Evolutionary conservation across 2,329 filamentous ascomycete species (phyloP), one percentile per base, ranked within the genome.

Genomic region (Colletotrichum truncatum): DNA sequence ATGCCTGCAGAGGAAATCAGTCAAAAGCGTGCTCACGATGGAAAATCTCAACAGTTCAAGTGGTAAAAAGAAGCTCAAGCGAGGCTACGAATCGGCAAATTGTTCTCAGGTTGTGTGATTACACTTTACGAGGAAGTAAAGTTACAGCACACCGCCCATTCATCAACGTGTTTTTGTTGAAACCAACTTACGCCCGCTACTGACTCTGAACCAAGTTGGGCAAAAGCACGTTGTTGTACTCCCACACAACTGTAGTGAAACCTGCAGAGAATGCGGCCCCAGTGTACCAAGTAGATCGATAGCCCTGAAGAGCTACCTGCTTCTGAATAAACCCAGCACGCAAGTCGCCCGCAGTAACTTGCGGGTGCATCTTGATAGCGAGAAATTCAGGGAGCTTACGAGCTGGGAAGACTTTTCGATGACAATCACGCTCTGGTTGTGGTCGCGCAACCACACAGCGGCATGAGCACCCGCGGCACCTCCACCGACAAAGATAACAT

Each of bases 231-330:
- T 76, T 71, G 48, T 77, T 75, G 61, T 73, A 77, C 64, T 74
- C 72, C 76, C 76, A 77, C 7, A 77, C 58, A n/a, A 74, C 67
- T 11, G 73, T 75, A 52, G 73, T 71, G 65, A 76, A 77, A 14
- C 71, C 69, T 1, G 71, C 71, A 12, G 73, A 72, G 57, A 73
- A 82, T 4, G 80, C 76, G 12, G 76, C 75, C 1, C 82, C 82
- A 0, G 80, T 83, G 67, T 78, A 84, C 70, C 73, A 84, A 0
- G 81, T 84, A n/a, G 76, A 78, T 16, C 74, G 71, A 14, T 76
- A 65, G 0, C 82, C 82, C 70, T 84, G 82, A 26, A 85, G 70
- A 2, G 70, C 76, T 68, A 80, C 76, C 51, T 82, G 70, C 39
- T 76, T 67, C 36, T 75, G 73, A 60, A 84, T 79, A 49, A 83